Evolutionary conservation across 345 rosid species (phyloP).

Genomic region (Lenwebbia sp.): DNA sequence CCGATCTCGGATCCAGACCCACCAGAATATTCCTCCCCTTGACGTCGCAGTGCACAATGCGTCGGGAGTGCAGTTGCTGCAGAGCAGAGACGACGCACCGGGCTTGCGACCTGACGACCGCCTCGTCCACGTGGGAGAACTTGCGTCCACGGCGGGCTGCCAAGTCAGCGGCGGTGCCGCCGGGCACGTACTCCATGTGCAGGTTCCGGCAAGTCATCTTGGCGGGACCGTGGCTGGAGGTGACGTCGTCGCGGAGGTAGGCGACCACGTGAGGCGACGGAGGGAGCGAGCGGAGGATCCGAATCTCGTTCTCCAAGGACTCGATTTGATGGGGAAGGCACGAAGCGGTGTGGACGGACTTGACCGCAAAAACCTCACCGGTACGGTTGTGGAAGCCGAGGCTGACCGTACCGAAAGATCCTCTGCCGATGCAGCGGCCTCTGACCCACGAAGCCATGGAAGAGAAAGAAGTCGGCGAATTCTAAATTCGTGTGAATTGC

Average conservation of each 20-base stretch:
- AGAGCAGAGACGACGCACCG: conserved; percentile 57
- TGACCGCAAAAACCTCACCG: conserved; percentile 51
- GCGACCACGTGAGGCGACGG: conserved; percentile 34
- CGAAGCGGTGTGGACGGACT: conserved; percentile 35
- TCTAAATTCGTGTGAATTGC: not conserved
- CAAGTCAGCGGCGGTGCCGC: conserved; percentile 47
- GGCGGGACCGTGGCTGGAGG: conserved; percentile 4
- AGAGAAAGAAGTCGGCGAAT: not conserved
- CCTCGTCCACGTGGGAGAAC: conserved; percentile 18
- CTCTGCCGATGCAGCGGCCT: conserved; percentile 43
- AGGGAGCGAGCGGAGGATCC: conserved; percentile 28
- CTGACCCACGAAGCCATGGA: conserved; percentile 33
- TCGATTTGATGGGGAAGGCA: conserved; percentile 23
- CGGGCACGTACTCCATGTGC: conserved; percentile 49
- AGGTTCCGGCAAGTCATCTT: conserved; percentile 41
- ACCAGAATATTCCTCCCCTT: conserved; percentile 58
- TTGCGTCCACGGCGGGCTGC: conserved; percentile 2
- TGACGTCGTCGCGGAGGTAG: conserved; percentile 43
- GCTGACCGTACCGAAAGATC: conserved; percentile 52
- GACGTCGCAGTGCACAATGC: conserved; percentile 75
- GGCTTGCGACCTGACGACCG: conserved; percentile 22
- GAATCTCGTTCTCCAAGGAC: conserved; percentile 48
- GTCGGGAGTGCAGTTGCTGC: conserved; percentile 35
- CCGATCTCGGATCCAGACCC: conserved; percentile 10
- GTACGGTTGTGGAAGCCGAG: conserved; percentile 16